These are phyloP conservation scores for Persicaria tinctoria DNA, from an alignment of 148 eudicot species.

Conservation along the genomic window DNA sequence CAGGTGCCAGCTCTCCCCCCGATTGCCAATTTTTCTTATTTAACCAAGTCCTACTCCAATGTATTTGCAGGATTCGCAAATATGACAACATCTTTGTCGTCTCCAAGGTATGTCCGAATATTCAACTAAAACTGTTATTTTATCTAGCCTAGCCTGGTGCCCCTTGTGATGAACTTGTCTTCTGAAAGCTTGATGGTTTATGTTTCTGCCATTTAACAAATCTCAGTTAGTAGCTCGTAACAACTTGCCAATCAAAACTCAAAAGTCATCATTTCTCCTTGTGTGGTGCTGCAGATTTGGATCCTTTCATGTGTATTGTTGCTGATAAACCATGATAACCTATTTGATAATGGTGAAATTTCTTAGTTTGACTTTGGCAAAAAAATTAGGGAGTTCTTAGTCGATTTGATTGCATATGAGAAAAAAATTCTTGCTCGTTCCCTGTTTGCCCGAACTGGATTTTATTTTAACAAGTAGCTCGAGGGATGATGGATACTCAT, in stretches of 20 bases:
- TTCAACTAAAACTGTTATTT: background rate
- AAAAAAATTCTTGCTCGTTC: too few relatives aligned
- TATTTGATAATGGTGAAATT: background rate
- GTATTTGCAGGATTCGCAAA: slow-evolving; percentile 62
- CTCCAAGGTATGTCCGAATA: slow-evolving; percentile 38
- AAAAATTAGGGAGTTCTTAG: too few relatives aligned
- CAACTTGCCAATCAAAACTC: background rate
- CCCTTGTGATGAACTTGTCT: background rate
- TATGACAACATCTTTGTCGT: slow-evolving; percentile 34
- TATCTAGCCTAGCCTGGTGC: background rate
- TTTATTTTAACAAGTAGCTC: too few relatives aligned
- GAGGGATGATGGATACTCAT: too few relatives aligned
- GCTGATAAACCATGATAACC: background rate
- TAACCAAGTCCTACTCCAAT: slow-evolving; percentile 80
- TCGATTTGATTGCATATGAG: too few relatives aligned
- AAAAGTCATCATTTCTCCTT: background rate
- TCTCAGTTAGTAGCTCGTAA: background rate
- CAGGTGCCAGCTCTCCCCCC: slow-evolving; percentile 69
- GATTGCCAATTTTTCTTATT: slow-evolving; percentile 62
- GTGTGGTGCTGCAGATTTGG: background rate
- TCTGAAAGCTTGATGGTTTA: background rate
- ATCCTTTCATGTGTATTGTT: background rate
- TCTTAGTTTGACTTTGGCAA: background rate
- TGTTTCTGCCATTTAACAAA: background rate
- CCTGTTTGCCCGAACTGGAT: too few relatives aligned